Conservation (phyloP, 352 stramenopile genomes). For the Globisporangium rhizosaccharum region DNA sequence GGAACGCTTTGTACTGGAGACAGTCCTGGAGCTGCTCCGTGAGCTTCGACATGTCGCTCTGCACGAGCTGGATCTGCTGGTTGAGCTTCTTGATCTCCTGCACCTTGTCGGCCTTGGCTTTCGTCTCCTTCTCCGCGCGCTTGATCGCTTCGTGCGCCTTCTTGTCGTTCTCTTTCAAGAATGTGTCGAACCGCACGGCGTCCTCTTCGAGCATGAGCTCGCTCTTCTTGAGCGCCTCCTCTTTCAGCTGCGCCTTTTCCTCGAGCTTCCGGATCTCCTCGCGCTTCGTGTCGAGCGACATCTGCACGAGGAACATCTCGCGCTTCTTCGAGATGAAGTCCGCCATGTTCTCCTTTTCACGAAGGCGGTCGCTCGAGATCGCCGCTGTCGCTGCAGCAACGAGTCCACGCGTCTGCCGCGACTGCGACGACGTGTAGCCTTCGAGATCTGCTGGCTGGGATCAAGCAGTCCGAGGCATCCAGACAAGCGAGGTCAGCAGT, state of each 20-base stretch:
- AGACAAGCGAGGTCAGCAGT: neutral
- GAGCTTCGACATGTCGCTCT: constrained; percentile 93
- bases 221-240: constrained; percentile 93
- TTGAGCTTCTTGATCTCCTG: constrained; percentile 95
- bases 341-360: constrained; percentile 94
- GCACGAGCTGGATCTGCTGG: constrained; percentile 92
- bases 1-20: constrained; percentile 91
- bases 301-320: constrained; percentile 96
- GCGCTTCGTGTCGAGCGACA: constrained; percentile 94
- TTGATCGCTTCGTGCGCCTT: constrained; percentile 96
- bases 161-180: constrained; percentile 97
- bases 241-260: constrained; percentile 93
- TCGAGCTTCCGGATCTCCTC: constrained; percentile 96
- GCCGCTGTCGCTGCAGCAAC: constrained; percentile 73
- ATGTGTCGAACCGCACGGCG: constrained; percentile 93
- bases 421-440: constrained; percentile 61
- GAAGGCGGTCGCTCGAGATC: constrained; percentile 81
- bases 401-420: constrained; percentile 67
- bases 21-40: constrained; percentile 93
- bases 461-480: neutral
- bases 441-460: constrained; percentile 33
- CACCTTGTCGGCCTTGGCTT: constrained; percentile 91
- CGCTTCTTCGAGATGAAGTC: constrained; percentile 96
- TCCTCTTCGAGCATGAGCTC: constrained; percentile 96
- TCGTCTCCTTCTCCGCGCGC: constrained; percentile 91